Evolutionary conservation across 2,329 filamentous ascomycete species (phyloP), one percentile per base, ranked within the genome.

Genomic region (Ceratocystis cubensis): DNA sequence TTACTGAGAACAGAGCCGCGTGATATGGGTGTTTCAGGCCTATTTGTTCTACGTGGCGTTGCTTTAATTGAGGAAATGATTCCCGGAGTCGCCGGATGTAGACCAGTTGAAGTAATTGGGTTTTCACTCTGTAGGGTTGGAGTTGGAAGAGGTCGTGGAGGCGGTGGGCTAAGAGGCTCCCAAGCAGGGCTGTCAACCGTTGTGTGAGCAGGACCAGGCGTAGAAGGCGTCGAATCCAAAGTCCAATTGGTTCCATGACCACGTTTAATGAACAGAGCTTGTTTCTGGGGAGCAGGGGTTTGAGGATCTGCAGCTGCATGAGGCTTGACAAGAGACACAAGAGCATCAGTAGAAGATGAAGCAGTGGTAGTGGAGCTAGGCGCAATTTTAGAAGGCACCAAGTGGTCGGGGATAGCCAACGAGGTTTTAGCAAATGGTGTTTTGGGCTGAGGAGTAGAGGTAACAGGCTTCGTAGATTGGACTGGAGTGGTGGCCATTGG

Each of bases 221-320:
- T 87, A 3, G 83, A 83, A 3, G 82, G 81, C 0, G 82, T 84
- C 5, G 82, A 79, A 4, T 77, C 78, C 17, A 80, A 76, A 1
- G 78, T 81, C 84, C 84, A 87, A 71, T 81, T 82, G 0, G 84
- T 87, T 57, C 82, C 83, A 67, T 75, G 73, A 48, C 76, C 74
- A 66, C 74, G 71, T 62, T 75, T 69, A 53, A 75, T 64, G 69
- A 70, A 74, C 61, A 59, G 61, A 20, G 57, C 63, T 41, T 62
- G 61, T 17, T 57, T 53, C 30, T 65, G 57, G 8, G 45, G 33
- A 33, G 59, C 53, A n/a, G 67, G 63, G 6, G 67, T 67, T n/a
- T 53, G 63, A 15, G 65, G 67, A 25, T 17, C 59, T 41, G 45
- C 61, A 50, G 28, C 8, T 28, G 44, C 44, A 33, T n/a, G 41